Conservation (phyloP, 441 rosid genomes). For the Adansonia madagascariensis region DNA sequence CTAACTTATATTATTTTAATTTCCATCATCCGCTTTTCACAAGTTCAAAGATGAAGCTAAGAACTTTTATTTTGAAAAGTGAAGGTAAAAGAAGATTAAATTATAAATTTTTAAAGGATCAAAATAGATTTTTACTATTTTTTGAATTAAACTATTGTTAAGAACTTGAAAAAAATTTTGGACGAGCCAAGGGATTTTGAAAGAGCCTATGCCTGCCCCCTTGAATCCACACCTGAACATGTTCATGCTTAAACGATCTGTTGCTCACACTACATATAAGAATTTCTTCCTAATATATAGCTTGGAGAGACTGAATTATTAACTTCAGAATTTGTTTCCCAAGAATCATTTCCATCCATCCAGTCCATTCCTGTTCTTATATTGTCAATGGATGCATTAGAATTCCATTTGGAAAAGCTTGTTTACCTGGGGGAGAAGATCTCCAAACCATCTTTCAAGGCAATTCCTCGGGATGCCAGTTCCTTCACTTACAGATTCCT, state of each 20-base stretch:
- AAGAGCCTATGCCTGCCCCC: no score
- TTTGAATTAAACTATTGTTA: no score
- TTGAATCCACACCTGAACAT: neutral
- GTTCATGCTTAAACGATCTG: neutral
- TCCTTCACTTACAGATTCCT: neutral
- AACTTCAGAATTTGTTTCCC: neutral
- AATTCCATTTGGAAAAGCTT: neutral
- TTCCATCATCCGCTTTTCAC: neutral
- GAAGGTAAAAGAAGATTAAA: no score
- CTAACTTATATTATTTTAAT: neutral
- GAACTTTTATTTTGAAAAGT: no score
- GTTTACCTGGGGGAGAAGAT: neutral
- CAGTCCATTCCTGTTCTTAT: neutral
- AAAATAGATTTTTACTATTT: no score
- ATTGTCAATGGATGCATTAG: neutral
- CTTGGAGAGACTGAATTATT: neutral
- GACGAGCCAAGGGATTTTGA: no score
- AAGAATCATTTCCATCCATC: neutral
- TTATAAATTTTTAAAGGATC: no score
- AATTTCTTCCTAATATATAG: neutral
- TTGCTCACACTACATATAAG: neutral
- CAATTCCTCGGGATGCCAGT: neutral
- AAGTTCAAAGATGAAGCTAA: no score
- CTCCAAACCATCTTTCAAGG: neutral
- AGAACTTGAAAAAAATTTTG: no score